Evolutionary conservation across 1,284 basidiomycete species (phyloP).

Genomic region (Crepidotus sp.): DNA sequence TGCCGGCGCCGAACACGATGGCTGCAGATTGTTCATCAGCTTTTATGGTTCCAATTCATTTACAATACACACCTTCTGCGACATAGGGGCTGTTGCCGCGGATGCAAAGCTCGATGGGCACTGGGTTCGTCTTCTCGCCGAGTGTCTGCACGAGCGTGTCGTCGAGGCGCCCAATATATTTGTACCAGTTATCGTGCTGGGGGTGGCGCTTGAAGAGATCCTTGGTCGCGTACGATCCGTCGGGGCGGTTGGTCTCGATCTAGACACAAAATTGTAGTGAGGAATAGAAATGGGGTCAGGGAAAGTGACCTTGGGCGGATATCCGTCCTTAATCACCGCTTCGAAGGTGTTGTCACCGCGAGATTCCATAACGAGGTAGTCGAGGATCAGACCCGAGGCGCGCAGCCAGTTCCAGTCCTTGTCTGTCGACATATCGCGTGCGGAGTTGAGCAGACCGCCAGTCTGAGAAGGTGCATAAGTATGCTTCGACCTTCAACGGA

Average conservation of each 20-base stretch:
- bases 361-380: conserved; percentile 39
- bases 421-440: conserved; percentile 42
- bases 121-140: conserved; percentile 51
- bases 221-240: conserved; percentile 51
- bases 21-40: conserved; percentile 26
- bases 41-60: conserved; percentile 11
- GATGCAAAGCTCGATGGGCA: conserved; percentile 36
- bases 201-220: conserved; percentile 47
- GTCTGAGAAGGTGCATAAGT: conserved; percentile 20
- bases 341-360: conserved; percentile 41
- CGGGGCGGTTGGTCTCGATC: conserved; percentile 43
- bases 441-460: conserved; percentile 42
- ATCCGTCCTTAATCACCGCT: conserved; percentile 45
- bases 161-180: conserved; percentile 52
- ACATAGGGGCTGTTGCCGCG: conserved; percentile 37
- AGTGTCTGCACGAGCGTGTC: conserved; percentile 45
- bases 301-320: conserved; percentile 38
- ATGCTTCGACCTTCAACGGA: conserved; percentile 6
- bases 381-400: conserved; percentile 21
- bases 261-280: conserved; percentile 7
- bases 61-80: conserved; percentile 20
- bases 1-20: conserved; percentile 50
- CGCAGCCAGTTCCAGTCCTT: conserved; percentile 55
- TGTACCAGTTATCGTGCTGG: conserved; percentile 34
- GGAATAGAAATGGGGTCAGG: neutral